Evolutionary conservation across 129 eudicot genomes (phyloP), one percentile per base, ranked within the genome.

Genomic region (Saussurea involucrata): DNA sequence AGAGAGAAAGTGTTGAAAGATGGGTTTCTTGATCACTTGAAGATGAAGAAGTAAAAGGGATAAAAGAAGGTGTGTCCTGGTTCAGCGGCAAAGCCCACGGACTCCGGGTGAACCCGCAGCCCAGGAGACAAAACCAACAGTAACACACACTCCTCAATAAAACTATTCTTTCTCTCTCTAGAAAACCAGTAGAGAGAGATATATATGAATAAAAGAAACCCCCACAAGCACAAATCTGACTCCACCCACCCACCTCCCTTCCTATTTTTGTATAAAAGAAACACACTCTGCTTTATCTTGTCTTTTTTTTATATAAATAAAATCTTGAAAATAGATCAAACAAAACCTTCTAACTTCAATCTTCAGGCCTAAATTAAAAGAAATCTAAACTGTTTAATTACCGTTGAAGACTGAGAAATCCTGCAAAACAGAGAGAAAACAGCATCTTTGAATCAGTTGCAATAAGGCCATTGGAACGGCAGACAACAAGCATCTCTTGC

Each of bases 61-160:
- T 55, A 69, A 71, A 88, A 87, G 87, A 73, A 75, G 46, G 28
- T 86, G 97, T 85, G 88, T 87, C 96, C 98, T 81, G 84, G 90
- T 85, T 84, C 85, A 85, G 88, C 79, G 87, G 95, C 99, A 95
- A 86, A 89, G 83, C 96, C 99, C 99, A 88, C 82, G 71, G 88
- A 89, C 80, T 77, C 83, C 95, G 97, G 96, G 85, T 68, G 66
- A 34, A 76, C 93, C 77, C 79, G 87, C 61, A 92, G 87, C 88
- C 77, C 71, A 92, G 99, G 92, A 85, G 99, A 95, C 99, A 95
- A 80, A 74, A 76, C 64, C 83, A 89, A 89, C 97, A 81, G 88
- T 80, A 55, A 80, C 84, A 80, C 80, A 74, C 79, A 80, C 80
- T 88, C 77, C 42, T 36, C 82, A 85, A 88, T 88, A 83, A 93